These are phyloP conservation scores for Lasiodiplodia sp. DNA, from an alignment of 2,329 filamentous ascomycete species.

Conservation along the genomic window DNA sequence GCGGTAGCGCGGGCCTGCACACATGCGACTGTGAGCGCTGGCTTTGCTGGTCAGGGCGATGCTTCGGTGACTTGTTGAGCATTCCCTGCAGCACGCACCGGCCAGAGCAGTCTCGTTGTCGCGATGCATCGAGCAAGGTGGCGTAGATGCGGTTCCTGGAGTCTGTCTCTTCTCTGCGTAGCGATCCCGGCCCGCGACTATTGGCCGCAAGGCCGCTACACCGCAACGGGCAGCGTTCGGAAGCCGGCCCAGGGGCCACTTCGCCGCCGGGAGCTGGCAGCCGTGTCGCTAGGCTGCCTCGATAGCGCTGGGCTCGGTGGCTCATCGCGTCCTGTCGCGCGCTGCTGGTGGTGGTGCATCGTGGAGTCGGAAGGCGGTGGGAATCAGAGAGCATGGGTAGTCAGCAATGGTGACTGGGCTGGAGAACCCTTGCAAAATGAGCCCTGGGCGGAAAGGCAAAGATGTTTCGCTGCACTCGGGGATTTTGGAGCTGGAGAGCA, in stretches of 20 bases:
- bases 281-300: neutral
- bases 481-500: neutral
- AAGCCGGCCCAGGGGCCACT: conserved; percentile 8
- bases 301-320: neutral
- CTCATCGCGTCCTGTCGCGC: conserved; percentile 1
- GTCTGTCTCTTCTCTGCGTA: neutral
- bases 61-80: conserved; percentile 3
- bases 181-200: conserved; percentile 5
- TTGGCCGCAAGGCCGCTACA: conserved; percentile 13
- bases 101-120: neutral
- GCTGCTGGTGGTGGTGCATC: conserved; percentile 6
- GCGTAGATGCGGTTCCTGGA: neutral
- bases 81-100: conserved; percentile 19
- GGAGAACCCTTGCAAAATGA: neutral
- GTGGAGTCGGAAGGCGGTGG: neutral
- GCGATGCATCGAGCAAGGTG: conserved; percentile 14
- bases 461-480: neutral
- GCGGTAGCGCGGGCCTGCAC: conserved; percentile 1
- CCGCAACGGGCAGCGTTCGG: conserved; percentile 14
- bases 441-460: neutral
- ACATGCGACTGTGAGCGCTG: neutral
- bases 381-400: neutral
- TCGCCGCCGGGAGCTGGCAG: conserved; percentile 4
- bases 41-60: conserved; percentile 15
- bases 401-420: neutral